Conservation (phyloP, 768 basidiomycete species). For the Hemileccinum rubropunctum region DNA sequence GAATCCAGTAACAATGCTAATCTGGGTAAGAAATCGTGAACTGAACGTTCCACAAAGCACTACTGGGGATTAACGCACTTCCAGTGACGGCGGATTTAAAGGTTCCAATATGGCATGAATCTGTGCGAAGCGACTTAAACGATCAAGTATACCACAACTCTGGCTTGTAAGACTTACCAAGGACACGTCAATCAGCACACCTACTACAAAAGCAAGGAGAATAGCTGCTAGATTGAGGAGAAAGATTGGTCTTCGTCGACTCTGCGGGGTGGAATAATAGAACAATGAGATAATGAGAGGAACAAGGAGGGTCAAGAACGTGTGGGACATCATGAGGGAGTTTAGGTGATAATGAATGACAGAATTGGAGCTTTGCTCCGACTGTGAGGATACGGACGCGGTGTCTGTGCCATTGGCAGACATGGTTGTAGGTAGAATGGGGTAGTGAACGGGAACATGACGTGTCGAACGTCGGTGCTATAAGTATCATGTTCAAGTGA, state of each 20-base stretch:
- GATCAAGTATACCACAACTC: no score
- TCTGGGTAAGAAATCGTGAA: constrained; percentile 3
- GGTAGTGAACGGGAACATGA: background rate
- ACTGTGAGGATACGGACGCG: no score
- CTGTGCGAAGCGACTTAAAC: constrained; percentile 6
- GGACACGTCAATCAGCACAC: constrained; percentile 9
- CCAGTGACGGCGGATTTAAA: constrained; percentile 5
- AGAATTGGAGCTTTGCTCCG: background rate
- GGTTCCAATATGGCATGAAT: constrained; percentile 24
- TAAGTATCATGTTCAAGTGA: no score
- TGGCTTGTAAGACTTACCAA: constrained; percentile 4
- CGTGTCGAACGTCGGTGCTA: no score
- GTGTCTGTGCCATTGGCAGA: background rate
- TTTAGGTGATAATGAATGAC: constrained; percentile 12
- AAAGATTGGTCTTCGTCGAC: constrained; percentile 16
- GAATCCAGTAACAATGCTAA: constrained; percentile 18
- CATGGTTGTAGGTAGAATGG: no score
- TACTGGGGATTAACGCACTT: background rate
- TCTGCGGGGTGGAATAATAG: constrained; percentile 13
- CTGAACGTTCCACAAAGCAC: background rate
- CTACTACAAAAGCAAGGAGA: constrained; percentile 11
- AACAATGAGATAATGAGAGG: constrained; percentile 19
- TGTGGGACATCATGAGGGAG: constrained; percentile 21
- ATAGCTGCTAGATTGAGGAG: constrained; percentile 16
- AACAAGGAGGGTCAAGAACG: constrained; percentile 17